A percentile compares a stretch with the other conserved stretches of the same genome.
These are phyloP conservation scores for Selaginella tamariscina DNA, from an alignment of 75 land plant genomes.

Conservation along the genomic window DNA sequence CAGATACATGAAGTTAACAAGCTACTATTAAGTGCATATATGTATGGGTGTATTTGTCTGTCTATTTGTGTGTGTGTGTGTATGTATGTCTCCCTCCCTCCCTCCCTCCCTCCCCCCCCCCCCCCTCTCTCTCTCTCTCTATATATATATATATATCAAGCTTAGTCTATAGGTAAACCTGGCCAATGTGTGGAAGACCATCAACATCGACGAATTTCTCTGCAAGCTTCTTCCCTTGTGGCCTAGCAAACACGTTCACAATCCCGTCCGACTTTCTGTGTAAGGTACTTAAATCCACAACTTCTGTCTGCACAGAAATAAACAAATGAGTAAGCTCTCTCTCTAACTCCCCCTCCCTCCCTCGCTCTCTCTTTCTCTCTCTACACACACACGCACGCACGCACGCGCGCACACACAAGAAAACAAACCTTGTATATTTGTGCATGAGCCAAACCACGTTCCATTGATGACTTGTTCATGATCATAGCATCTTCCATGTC, in stretches of 20 bases:
- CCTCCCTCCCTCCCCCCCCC: too few relatives aligned
- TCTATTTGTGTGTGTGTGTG: too few relatives aligned
- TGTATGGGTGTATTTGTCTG: too few relatives aligned
- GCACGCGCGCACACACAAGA: too few relatives aligned
- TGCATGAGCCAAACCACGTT: conserved; percentile 87
- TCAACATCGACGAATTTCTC: conserved; percentile 49
- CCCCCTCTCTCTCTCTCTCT: too few relatives aligned
- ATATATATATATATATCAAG: too few relatives aligned
- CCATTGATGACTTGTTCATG: conserved; percentile 91
- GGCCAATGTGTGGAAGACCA: conserved; percentile 89
- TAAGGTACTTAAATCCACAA: conserved; percentile 48
- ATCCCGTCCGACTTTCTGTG: conserved; percentile 26
- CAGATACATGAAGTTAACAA: too few relatives aligned
- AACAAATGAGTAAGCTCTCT: background rate
- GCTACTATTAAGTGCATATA: too few relatives aligned
- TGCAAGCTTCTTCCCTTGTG: background rate
- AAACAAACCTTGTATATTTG: conserved; percentile 96
- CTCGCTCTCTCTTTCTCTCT: too few relatives aligned
- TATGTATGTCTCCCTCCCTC: too few relatives aligned
- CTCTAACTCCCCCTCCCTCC: background rate
- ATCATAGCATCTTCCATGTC: conserved; percentile 99
- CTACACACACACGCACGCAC: too few relatives aligned
- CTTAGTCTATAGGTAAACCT: conserved; percentile 36
- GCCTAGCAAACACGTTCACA: conserved; percentile 40
- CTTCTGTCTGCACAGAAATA: conserved; percentile 48